Base-by-base conservation (phyloP, 495 filamentous ascomycete species). In the Penicillium angulare region DNA sequence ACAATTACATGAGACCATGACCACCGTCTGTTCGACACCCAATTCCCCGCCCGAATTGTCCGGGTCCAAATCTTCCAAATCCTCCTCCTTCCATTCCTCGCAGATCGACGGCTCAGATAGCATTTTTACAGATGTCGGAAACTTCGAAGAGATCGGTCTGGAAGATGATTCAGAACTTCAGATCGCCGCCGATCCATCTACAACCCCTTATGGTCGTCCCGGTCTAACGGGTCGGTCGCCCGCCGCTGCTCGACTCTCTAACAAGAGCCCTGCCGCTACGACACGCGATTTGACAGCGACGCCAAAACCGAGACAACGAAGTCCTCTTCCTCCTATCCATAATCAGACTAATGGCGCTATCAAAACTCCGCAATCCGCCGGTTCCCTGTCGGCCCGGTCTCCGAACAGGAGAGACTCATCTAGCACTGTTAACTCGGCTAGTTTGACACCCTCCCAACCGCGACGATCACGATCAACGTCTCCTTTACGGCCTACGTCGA, bases 71-170 rank as follows among this genome's bases (percentile, higher is more conserved):
- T 93, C 89, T 49, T 95, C 89, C 49, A 93, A 95, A 64, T 89
- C 86, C 27, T 93, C 89, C 13, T 93, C 91, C n/a, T 85, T 91
- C 51, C 85, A 84, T 56, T 95, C 88, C 13, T 88, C 87, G 22
- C 81, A 83, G 38, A 61, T 69, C 36, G 86, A 86, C 34, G 87
- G 85, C 56, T 78, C 84, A 23, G 81, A 83, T 48, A 79, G 76
- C 49, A 79, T 80, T 50, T 76, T 88, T 34, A 79, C 82, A 26
- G 86, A 92, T 61, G 79, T 84, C 33, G 79, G 78, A 43, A 85
- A 97, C 60, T 97, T 97, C 59, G 93, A 98, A 66, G 93, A 97
- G 43, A 95, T 97, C 56, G 88, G 87, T 8, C 80, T 98, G 7
- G 81, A 87, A 39, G 90, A 96, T 60, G 82, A 89, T 45, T 44